Conservation (phyloP, 371 early-diverging fungal genomes). For the Saksenaea vasiformis region DNA sequence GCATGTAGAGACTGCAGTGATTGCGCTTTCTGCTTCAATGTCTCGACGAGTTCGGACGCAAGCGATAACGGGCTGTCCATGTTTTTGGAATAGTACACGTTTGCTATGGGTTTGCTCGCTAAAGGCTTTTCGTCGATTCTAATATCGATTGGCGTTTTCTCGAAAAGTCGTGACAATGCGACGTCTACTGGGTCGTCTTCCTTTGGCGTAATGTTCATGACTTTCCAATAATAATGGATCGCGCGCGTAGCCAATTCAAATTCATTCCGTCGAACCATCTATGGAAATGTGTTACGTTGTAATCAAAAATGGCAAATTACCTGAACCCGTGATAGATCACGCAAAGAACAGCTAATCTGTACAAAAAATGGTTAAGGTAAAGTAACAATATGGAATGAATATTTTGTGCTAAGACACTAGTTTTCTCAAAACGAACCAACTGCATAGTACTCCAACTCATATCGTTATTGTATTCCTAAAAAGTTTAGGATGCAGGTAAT, state of each 20-base stretch:
- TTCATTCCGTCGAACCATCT: slow-evolving; percentile 11
- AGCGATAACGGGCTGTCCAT: slow-evolving; percentile 7
- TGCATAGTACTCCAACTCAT: slow-evolving; percentile 28
- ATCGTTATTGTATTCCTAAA: slow-evolving; percentile 20
- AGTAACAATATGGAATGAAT: not conserved
- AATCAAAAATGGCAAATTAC: slow-evolving; percentile 13
- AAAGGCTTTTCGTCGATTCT: slow-evolving; percentile 6
- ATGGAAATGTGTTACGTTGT: not conserved
- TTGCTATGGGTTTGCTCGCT: not conserved
- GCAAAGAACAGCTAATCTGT: slow-evolving; percentile 29
- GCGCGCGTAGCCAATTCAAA: slow-evolving; percentile 17
- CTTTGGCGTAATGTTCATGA: slow-evolving; percentile 11
- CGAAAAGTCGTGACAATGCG: slow-evolving; percentile 8
- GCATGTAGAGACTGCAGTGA: slow-evolving; percentile 9
- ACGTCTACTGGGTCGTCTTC: slow-evolving; percentile 10
- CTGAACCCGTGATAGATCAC: slow-evolving; percentile 21
- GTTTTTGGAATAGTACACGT: slow-evolving; percentile 4
- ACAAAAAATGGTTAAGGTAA: not conserved
- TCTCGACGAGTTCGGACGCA: not conserved
- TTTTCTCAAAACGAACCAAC: slow-evolving; percentile 13
- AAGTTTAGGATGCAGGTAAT: not conserved
- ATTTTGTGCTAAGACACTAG: not conserved
- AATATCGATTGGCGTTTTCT: not conserved
- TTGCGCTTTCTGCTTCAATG: slow-evolving; percentile 4
- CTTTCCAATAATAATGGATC: slow-evolving; percentile 27